Base-by-base conservation (phyloP, 2,329 filamentous ascomycete genomes). In the Colletotrichum caudatum region DNA sequence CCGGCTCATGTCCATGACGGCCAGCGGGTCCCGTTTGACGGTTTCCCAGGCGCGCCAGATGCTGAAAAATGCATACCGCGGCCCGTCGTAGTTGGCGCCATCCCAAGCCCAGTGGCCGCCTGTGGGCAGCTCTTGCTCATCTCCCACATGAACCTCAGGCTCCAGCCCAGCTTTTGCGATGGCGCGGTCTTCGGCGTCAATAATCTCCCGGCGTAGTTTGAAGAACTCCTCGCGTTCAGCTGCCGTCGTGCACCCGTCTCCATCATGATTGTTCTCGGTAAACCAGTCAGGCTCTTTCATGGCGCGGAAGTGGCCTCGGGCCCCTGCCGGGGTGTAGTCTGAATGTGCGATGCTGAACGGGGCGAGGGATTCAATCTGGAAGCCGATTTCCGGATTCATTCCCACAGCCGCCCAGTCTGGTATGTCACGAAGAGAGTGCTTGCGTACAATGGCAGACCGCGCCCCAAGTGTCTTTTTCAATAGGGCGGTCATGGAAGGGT, bases 21-120 rank as follows among this genome's bases (percentile, higher is more conserved):
- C 66, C 16, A 69, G 46, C 9, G 66, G 66, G 14, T 69, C 66
- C 9, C 66, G 66, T 7, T 16, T 41, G 0, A 65, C 66, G 12
- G 61, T 69, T 37, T 69, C 66, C 44, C 53, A 64, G 7, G 66
- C 35, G 3, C 66, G 61, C 61, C 66, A 65, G 12, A 69, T 26
- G n/a, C 66, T 69, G 53, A 65, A 69, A 54, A 69, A 59, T 1
- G 53, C 66, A 9, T 69, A 69, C 1, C 66, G 66, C 16, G 61
- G 66, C 2, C 61, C 66, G 9, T 69, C 29, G 20, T 69, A 69
- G 35, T 65, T 69, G 44, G 37, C 18, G 35, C 66, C 66, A 12
- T 69, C 61, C 61, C 66, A 69, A 11, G 58, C 61, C 66, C 66
- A 69, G 26, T 65, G 66, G 20, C 66, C 60, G 8, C 66, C 66